Conservation (phyloP, 1,284 basidiomycete genomes). For the Trichosporon sp. region DNA sequence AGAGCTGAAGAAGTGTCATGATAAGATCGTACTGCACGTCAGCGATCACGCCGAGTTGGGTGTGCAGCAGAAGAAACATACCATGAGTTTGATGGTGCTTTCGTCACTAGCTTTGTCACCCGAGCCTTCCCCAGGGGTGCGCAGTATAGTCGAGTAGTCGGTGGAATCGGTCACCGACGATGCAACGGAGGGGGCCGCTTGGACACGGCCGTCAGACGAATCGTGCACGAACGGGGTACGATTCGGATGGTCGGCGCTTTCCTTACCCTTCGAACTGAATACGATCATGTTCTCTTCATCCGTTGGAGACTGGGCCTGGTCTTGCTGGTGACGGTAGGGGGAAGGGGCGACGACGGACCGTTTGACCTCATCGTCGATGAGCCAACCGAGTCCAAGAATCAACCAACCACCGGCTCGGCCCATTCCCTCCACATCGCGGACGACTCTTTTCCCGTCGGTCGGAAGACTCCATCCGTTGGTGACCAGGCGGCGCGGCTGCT, state of each 20-base stretch:
- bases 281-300: conserved; percentile 30
- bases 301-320: not conserved
- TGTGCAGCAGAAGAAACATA: conserved; percentile 27
- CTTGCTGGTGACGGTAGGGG: not conserved
- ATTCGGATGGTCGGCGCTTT: not conserved
- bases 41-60: not conserved
- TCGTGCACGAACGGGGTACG: not conserved
- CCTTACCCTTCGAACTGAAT: conserved; percentile 32
- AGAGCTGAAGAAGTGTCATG: conserved; percentile 44
- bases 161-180: conserved; percentile 12
- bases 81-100: conserved; percentile 40
- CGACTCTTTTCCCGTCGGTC: conserved; percentile 47
- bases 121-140: conserved; percentile 27
- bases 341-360: not conserved
- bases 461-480: conserved; percentile 47
- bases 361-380: conserved; percentile 37
- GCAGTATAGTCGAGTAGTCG: conserved; percentile 26
- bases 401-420: conserved; percentile 52
- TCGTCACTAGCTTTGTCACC: conserved; percentile 8
- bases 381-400: conserved; percentile 48
- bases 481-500: conserved; percentile 3
- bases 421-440: conserved; percentile 50
- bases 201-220: not conserved
- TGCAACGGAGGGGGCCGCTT: not conserved
- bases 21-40: conserved; percentile 45